Evolutionary conservation across 345 rosid genomes (phyloP).

Genomic region (Melaleuca alternifolia): DNA sequence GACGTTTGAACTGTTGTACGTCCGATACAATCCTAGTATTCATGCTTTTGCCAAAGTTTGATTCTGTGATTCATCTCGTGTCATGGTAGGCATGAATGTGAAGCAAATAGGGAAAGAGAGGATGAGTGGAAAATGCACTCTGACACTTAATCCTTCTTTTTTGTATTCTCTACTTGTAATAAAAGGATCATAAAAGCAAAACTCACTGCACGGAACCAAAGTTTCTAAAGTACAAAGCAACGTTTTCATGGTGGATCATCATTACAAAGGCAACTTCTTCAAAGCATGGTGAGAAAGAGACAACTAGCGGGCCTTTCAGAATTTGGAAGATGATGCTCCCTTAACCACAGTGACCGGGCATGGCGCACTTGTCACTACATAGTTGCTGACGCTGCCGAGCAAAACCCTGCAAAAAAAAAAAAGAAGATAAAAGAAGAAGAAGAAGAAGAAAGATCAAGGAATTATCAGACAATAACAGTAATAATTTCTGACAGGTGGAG

Average conservation of each 20-base stretch:
- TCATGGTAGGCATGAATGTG: not conserved
- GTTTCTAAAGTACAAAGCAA: not conserved
- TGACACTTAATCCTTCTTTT: not conserved
- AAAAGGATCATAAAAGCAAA: not conserved
- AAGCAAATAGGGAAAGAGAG: not conserved
- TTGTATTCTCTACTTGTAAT: not conserved
- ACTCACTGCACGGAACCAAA: not conserved
- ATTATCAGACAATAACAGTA: not conserved
- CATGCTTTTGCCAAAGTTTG: not conserved
- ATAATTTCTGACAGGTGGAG: not conserved
- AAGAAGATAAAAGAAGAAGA: not conserved
- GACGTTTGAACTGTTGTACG: not conserved
- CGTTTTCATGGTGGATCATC: not conserved
- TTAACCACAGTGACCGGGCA: constrained; percentile 82
- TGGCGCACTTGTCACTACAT: constrained; percentile 58
- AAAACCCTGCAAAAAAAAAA: constrained; percentile 33
- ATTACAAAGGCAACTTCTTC: not conserved
- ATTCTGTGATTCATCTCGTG: not conserved
- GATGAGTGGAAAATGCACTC: not conserved
- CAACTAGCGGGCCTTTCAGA: not conserved
- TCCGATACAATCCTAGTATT: not conserved
- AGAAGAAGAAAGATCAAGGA: not conserved
- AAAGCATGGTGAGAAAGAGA: not conserved
- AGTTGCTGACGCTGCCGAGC: constrained; percentile 73
- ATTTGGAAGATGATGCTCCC: constrained; percentile 1